A percentile compares a stretch with the other conserved stretches of the same genome.
These are phyloP conservation scores for Nigrospora sphaerica DNA, from an alignment of 2,329 filamentous ascomycete species.

Conservation along the genomic window DNA sequence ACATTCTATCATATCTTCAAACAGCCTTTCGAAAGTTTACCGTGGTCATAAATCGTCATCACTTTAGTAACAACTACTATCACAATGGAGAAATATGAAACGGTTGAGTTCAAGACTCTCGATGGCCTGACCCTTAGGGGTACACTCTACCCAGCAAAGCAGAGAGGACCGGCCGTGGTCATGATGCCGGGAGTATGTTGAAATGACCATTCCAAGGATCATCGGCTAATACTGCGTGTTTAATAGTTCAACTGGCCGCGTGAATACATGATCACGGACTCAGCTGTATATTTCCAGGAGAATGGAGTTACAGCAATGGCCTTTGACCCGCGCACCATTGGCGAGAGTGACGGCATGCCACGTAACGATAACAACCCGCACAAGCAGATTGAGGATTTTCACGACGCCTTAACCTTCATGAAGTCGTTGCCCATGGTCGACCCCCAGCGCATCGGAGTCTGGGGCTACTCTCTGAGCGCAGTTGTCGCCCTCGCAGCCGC, in stretches of 20 bases:
- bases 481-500: constrained; percentile 17
- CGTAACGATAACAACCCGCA: constrained; percentile 28
- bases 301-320: constrained; percentile 25
- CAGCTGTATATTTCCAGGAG: constrained; percentile 23
- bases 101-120: constrained; percentile 31
- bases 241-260: constrained; percentile 19
- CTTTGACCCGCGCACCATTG: constrained; percentile 28
- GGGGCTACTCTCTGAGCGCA: constrained; percentile 23
- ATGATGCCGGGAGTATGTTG: constrained; percentile 10
- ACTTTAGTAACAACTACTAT: too few species aligned
- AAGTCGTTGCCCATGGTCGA: constrained; percentile 32
- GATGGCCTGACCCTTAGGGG: constrained; percentile 31
- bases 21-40: too few species aligned
- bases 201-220: too few species aligned
- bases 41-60: too few species aligned
- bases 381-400: constrained; percentile 22
- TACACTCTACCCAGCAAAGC: constrained; percentile 23
- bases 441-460: constrained; percentile 14
- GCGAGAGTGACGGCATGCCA: constrained; percentile 28
- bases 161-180: constrained; percentile 18
- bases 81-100: constrained; percentile 2
- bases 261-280: constrained; percentile 23
- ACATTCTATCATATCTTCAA: too few species aligned
- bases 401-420: constrained; percentile 35
- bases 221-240: constrained; percentile 13